A percentile compares a stretch with the other conserved stretches of the same genome.
Conservation (phyloP, 2,329 filamentous ascomycete species). For the Coniochaeta sp. region DNA sequence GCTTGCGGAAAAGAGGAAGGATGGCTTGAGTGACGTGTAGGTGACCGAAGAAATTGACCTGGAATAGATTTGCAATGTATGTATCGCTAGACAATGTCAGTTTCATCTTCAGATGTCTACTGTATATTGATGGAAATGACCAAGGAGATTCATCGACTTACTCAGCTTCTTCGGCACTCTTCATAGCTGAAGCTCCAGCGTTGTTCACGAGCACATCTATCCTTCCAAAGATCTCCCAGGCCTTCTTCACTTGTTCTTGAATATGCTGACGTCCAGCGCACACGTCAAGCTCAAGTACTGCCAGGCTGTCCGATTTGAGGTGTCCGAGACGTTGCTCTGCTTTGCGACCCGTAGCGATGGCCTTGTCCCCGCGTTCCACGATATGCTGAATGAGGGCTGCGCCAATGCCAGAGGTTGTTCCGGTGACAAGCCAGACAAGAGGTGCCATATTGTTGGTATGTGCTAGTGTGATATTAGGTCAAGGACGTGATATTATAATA, state of each 20-base stretch:
- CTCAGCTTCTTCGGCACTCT: constrained; percentile 22
- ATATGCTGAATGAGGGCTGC: constrained; percentile 17
- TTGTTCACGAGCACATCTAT: constrained; percentile 27
- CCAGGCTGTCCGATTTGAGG: constrained; percentile 5
- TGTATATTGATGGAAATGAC: too few relatives aligned
- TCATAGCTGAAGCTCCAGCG: constrained; percentile 20
- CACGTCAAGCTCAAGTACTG: constrained; percentile 15
- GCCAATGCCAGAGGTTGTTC: constrained; percentile 24
- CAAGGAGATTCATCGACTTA: constrained; percentile 10
- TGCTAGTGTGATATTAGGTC: neutral
- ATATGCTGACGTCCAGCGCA: neutral
- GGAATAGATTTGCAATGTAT: constrained; percentile 4
- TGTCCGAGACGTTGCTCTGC: constrained; percentile 16
- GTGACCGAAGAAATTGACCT: constrained; percentile 8
- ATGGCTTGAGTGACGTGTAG: constrained; percentile 7
- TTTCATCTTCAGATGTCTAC: too few relatives aligned
- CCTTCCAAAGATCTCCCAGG: constrained; percentile 21
- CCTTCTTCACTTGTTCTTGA: constrained; percentile 12
- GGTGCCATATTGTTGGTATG: constrained; percentile 15
- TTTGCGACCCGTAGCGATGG: constrained; percentile 22
- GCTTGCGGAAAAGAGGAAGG: constrained; percentile 7
- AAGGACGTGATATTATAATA: neutral
- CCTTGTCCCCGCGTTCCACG: constrained; percentile 18
- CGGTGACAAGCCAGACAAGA: constrained; percentile 25
- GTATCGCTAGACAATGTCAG: neutral